Conservation (phyloP, 2,329 filamentous ascomycete species). For the Neopestalotiopsis sp. region DNA sequence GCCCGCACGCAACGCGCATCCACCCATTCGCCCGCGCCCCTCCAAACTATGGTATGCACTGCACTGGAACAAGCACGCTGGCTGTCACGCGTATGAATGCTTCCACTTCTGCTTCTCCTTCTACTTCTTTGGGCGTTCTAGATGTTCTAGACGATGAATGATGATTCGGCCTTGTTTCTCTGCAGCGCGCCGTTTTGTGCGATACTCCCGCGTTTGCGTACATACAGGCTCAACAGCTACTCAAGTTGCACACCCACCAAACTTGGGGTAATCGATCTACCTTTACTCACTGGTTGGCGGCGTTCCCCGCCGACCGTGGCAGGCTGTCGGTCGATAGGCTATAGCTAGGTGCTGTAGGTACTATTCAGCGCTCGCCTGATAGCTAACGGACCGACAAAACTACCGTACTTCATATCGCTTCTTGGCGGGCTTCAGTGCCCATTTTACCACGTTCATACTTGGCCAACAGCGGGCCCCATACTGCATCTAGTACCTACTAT, state of each 20-base stretch:
- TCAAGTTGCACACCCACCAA: not conserved
- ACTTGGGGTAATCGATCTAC: not conserved
- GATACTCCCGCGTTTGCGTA: not conserved
- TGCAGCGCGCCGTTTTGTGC: not conserved
- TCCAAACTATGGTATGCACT: not conserved
- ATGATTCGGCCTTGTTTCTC: not conserved
- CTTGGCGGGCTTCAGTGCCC: not conserved
- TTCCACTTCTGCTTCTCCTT: not conserved
- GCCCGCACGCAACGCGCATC: not conserved
- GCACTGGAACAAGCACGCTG: not conserved
- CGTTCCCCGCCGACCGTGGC: not conserved
- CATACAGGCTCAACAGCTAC: not conserved
- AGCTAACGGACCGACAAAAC: not conserved
- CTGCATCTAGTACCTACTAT: not conserved
- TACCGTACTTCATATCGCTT: not conserved
- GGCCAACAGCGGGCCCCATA: not conserved
- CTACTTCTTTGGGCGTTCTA: conserved; percentile 1
- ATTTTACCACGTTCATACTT: not conserved
- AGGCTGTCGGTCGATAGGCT: not conserved
- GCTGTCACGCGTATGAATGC: not conserved
- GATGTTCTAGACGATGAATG: not conserved
- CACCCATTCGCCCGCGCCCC: not conserved
- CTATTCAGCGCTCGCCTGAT: not conserved
- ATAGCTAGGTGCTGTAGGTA: not conserved
- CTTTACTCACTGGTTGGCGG: not conserved